Conservation (phyloP, 306 rosid species). For the Luffa aegyptiaca region DNA sequence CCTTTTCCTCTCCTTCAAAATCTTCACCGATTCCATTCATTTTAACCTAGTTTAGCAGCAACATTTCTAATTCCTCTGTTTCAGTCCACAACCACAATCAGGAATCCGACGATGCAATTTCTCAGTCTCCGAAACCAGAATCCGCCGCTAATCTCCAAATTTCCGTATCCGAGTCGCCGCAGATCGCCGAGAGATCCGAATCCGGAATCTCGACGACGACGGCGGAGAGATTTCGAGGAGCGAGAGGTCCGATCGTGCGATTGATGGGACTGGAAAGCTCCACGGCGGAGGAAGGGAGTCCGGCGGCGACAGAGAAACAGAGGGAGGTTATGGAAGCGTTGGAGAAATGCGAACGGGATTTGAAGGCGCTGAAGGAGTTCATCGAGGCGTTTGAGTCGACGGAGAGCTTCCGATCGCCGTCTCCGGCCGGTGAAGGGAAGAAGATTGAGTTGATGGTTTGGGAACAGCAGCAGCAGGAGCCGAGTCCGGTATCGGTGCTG, state of each 20-base stretch:
- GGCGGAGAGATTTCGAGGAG: not conserved
- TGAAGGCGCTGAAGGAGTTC: not conserved
- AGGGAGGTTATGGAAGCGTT: not conserved
- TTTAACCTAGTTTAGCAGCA: not conserved
- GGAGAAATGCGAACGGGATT: constrained; percentile 2
- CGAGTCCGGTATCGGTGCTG: not conserved
- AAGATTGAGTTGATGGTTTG: not conserved
- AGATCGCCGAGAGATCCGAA: not conserved
- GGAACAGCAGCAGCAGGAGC: not conserved
- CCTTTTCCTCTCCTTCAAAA: not conserved
- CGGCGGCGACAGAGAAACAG: not conserved
- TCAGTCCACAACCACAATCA: not conserved
- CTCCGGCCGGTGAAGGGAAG: not conserved
- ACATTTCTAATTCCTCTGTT: not conserved
- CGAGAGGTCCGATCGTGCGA: constrained; percentile 1
- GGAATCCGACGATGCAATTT: not conserved
- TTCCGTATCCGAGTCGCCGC: not conserved
- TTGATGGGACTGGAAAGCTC: not conserved
- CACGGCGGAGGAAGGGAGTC: not conserved
- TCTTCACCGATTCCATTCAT: not conserved
- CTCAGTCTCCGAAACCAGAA: not conserved
- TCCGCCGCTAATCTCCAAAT: not conserved
- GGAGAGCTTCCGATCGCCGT: not conserved
- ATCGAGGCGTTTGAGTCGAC: not conserved
- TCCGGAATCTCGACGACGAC: not conserved